Conservation (phyloP, 2,329 filamentous ascomycete genomes). For the Alternaria hordeiaustralica region DNA sequence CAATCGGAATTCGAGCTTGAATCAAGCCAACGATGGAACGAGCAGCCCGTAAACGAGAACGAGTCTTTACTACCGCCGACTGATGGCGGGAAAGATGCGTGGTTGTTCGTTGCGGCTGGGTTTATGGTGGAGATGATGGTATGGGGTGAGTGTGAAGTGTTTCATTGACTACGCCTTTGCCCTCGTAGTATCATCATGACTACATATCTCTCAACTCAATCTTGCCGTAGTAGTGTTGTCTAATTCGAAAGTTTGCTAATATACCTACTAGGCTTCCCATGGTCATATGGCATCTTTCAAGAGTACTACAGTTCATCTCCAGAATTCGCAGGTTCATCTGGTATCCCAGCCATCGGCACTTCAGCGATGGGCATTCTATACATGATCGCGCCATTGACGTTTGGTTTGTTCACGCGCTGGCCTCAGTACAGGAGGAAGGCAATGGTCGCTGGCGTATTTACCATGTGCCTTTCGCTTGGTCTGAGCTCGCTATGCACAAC, state of each 20-base stretch:
- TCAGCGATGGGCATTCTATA: slow-evolving; percentile 63
- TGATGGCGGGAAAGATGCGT: slow-evolving; percentile 60
- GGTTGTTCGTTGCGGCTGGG: slow-evolving; percentile 58
- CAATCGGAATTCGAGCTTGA: slow-evolving; percentile 7
- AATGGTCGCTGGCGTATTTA: slow-evolving; percentile 44
- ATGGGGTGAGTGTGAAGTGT: slow-evolving; percentile 47
- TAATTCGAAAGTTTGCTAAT: slow-evolving; percentile 1
- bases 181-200: neutral
- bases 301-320: slow-evolving; percentile 68
- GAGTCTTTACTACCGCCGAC: slow-evolving; percentile 50
- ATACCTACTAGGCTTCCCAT: slow-evolving; percentile 64
- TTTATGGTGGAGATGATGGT: slow-evolving; percentile 60
- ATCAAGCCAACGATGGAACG: slow-evolving; percentile 5
- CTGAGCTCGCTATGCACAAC: slow-evolving; percentile 59
- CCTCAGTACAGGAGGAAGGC: slow-evolving; percentile 39
- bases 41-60: slow-evolving; percentile 6
- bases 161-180: neutral
- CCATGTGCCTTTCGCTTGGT: slow-evolving; percentile 45
- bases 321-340: slow-evolving; percentile 61
- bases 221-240: no score
- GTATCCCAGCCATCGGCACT: slow-evolving; percentile 70
- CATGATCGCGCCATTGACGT: slow-evolving; percentile 51
- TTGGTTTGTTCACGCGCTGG: slow-evolving; percentile 44
- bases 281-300: slow-evolving; percentile 74
- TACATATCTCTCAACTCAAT: neutral